Evolutionary conservation across 345 rosid genomes (phyloP), one percentile per base, ranked within the genome.

Genomic region (Noccaea caerulescens): DNA sequence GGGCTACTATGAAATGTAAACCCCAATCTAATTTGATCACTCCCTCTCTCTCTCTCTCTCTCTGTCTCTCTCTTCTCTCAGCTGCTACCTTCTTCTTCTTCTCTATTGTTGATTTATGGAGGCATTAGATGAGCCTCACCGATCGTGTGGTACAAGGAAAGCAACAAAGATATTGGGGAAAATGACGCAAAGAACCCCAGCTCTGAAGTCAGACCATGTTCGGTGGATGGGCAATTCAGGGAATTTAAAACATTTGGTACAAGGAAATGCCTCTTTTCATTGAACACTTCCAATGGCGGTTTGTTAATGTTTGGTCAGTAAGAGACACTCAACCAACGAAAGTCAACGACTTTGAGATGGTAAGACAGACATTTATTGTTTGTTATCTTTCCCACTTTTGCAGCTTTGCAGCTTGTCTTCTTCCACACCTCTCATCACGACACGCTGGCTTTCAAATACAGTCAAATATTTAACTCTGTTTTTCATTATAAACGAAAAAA

Each of bases 91-190:
- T 61, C 39, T 51, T 51, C 56, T 45, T 13, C 49, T 23, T 37
- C 50, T 37, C 61, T 61, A 44, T 55, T 2, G 63, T 33, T 49
- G 54, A 3, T 63, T 14, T 61, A 64, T 25, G 16, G 6, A 39
- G 76, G 16, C 38, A 39, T 71, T 50, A 66, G 72, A 63, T 76
- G 75, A 76, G 71, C 25, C 39, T 32, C 25, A 41, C 0, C 8
- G 71, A 63, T 76, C 79, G 67, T 56, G 66, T 76, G 76, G 76
- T 76, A 57, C 72, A 64, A 76, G 80, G 72, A 70, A 76, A 76
- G 68, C 72, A 41, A 63, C 75, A 76, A 41, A 41, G 45, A 18
- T 50, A 27, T 6, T 4, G 39, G 60, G 6, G 36, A 7, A 46
- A 52, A 70, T 76, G 59, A 76, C 76, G 6, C 59, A 64, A 64